Evolutionary conservation across 495 filamentous ascomycete genomes (phyloP).

Genomic region (Penicillium ucsense): DNA sequence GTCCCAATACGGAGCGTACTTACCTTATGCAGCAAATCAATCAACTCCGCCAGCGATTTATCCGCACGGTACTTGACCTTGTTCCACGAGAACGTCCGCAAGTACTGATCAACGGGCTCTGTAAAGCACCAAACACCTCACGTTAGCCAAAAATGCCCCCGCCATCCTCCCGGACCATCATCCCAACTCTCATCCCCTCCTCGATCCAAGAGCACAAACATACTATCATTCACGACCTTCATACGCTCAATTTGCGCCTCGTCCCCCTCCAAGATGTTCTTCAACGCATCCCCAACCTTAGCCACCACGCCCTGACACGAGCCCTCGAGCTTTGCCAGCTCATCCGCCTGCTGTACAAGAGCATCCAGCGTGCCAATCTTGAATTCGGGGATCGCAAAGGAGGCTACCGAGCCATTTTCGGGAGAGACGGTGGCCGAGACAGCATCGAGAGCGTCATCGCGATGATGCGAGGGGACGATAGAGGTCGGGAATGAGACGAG

Average conservation of each 20-base stretch:
- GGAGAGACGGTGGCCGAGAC: constrained; percentile 59
- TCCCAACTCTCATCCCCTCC: not conserved
- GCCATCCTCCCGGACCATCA: no score
- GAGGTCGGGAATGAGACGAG: constrained; percentile 68
- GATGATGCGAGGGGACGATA: constrained; percentile 60
- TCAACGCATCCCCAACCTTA: constrained; percentile 82
- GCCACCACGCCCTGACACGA: constrained; percentile 72
- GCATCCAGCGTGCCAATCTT: constrained; percentile 96
- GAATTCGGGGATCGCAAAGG: constrained; percentile 82
- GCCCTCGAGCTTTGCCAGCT: constrained; percentile 75
- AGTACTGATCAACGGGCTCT: constrained; percentile 92
- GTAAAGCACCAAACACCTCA: constrained; percentile 3
- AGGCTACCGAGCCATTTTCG: constrained; percentile 66
- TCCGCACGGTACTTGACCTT: constrained; percentile 94
- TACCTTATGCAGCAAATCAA: constrained; percentile 81
- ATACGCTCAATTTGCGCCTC: constrained; percentile 73
- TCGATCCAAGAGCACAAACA: constrained; percentile 18
- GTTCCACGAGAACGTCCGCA: constrained; percentile 87
- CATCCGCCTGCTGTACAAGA: constrained; percentile 94
- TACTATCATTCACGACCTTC: constrained; percentile 95
- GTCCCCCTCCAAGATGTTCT: constrained; percentile 68
- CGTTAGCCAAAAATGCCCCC: no score
- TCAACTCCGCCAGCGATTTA: constrained; percentile 73
- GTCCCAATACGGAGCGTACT: not conserved
- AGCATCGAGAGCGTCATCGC: constrained; percentile 70